These are phyloP conservation scores for Endocalyx cinctus DNA, from an alignment of 2,329 filamentous ascomycete species.

Conservation along the genomic window DNA sequence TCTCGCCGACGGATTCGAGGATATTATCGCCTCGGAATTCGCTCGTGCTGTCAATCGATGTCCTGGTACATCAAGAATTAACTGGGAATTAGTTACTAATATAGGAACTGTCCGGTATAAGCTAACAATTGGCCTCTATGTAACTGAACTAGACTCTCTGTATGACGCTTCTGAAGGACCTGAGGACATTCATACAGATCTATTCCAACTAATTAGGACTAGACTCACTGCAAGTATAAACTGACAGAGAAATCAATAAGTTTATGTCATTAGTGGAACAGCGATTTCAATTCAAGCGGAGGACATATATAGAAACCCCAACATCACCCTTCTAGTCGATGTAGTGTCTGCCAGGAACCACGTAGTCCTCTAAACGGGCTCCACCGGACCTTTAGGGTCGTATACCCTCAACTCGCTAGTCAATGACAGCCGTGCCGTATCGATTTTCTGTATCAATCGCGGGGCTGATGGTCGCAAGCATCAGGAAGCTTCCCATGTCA, in stretches of 20 bases:
- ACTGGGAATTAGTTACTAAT: no score
- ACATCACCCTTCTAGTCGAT: no score
- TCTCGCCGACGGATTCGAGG: conserved; percentile 17
- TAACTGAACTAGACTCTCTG: conserved; percentile 25
- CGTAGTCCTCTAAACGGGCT: conserved; percentile 7
- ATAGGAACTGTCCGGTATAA: conserved; percentile 32
- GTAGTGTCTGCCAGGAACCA: no score
- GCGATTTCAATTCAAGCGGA: no score
- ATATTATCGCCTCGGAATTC: conserved; percentile 12
- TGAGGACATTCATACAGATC: not conserved
- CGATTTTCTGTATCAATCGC: conserved; percentile 10
- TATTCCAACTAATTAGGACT: no score
- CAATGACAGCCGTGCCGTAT: not conserved
- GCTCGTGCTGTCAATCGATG: conserved; percentile 19
- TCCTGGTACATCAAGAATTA: conserved; percentile 26
- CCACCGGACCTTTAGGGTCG: conserved; percentile 8
- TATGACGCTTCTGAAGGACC: conserved; percentile 17
- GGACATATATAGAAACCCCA: no score
- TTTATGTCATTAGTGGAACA: no score
- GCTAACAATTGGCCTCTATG: conserved; percentile 24
- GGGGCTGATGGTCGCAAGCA: conserved; percentile 4
- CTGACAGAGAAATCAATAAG: no score
- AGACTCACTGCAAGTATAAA: no score
- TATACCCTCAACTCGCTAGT: conserved; percentile 9
- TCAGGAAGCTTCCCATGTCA: conserved; percentile 4